These are phyloP conservation scores for Pseudocercospora pini-densiflorae DNA, from an alignment of 2,329 filamentous ascomycete genomes.

Conservation along the genomic window DNA sequence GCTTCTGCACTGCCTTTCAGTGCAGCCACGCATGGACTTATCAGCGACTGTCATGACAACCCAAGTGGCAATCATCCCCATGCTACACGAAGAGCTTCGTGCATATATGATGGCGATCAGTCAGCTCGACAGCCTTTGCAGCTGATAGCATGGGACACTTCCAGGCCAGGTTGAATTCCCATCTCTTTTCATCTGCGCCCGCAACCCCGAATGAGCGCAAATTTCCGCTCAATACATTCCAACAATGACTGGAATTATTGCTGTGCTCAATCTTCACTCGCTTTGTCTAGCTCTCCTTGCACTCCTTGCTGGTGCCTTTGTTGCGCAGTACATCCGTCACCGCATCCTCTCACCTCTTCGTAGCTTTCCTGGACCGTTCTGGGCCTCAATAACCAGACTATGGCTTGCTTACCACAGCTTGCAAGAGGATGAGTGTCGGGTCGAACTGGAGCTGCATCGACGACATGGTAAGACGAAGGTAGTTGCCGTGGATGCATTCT, in stretches of 20 bases:
- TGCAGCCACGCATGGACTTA: neutral
- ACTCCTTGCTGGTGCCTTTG: neutral
- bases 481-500: neutral
- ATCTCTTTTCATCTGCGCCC: neutral
- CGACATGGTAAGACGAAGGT: constrained; percentile 19
- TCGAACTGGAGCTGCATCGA: constrained; percentile 39
- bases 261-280: neutral
- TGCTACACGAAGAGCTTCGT: neutral
- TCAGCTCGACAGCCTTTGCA: neutral
- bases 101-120: neutral
- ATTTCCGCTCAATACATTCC: neutral
- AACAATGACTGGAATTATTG: neutral
- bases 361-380: constrained; percentile 22
- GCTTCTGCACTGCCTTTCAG: neutral
- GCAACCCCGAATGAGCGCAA: neutral
- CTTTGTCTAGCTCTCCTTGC: neutral
- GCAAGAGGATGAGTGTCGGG: constrained; percentile 51
- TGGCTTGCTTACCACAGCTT: constrained; percentile 56
- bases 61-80: neutral
- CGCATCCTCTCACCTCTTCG: constrained; percentile 46
- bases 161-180: neutral
- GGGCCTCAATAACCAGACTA: constrained; percentile 20
- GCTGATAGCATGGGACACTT: neutral
- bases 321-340: constrained; percentile 10
- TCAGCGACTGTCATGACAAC: neutral